Conservation (phyloP, 176 grass and related monocot genomes). For the Musa itinerans region DNA sequence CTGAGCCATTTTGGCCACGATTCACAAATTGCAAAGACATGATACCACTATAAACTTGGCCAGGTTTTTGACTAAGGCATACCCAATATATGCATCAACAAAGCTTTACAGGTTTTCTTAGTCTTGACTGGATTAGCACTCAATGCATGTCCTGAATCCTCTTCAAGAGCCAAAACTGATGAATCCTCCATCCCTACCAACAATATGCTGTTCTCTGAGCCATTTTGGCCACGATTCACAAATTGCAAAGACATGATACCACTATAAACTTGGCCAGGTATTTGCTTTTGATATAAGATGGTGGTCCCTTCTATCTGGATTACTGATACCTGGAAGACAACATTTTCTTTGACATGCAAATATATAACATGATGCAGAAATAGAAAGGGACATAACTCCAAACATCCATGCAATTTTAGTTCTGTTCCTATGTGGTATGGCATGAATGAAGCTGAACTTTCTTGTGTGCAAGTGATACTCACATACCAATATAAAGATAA, state of each 20-base stretch:
- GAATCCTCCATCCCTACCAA: slow-evolving; percentile 74
- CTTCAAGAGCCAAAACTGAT: slow-evolving; percentile 60
- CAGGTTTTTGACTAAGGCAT: slow-evolving; percentile 25
- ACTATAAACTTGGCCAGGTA: slow-evolving; percentile 56
- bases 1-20: slow-evolving; percentile 50
- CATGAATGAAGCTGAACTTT: not conserved
- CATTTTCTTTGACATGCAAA: not conserved
- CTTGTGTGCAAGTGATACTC: not conserved
- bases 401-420: not conserved
- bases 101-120: slow-evolving; percentile 68
- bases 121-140: slow-evolving; percentile 56
- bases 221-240: slow-evolving; percentile 55
- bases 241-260: slow-evolving; percentile 81
- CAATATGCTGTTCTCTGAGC: slow-evolving; percentile 63
- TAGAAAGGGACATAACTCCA: not conserved
- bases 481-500: not conserved
- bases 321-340: slow-evolving; percentile 61
- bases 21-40: slow-evolving; percentile 77
- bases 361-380: not conserved
- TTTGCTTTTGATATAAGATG: slow-evolving; percentile 86
- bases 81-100: slow-evolving; percentile 70
- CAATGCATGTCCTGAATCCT: slow-evolving; percentile 63
- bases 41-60: slow-evolving; percentile 61
- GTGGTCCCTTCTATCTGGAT: slow-evolving; percentile 53
- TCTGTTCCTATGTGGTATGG: not conserved